Base-by-base conservation (phyloP, 352 stramenopile genomes). In the Globisporangium irregulare region DNA sequence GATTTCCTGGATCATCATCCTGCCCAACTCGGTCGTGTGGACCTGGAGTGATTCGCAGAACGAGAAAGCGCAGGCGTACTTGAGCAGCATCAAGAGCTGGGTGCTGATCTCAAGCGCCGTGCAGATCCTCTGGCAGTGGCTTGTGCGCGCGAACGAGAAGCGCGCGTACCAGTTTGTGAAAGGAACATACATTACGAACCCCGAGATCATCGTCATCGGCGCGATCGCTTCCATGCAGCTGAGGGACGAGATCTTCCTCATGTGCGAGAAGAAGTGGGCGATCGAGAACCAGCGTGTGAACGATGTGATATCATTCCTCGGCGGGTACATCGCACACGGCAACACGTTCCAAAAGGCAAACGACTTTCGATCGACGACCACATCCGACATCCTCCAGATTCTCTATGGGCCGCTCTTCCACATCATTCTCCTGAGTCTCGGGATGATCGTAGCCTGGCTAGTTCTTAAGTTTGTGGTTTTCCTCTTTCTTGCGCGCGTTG, bases 1-100 rank as follows among this genome's bases (percentile, higher is more conserved):
- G 38, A 58, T 90, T 24, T 87, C 78, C 36, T 90, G 82, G 82
- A 32, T 87, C 18, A 67, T 91, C 59, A 66, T 89, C n/a, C 62
- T 87, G 14, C 80, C 78, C 18, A 85, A 80, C 69, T 73, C 82
- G 41, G 70, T 81, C 50, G 75, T 86, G 36, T 87, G 77, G 67
- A 74, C 70, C 8, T 81, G 80, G 62, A 77, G 70, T 14, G 62
- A 66, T 41, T 84, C 74, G 1, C 15, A 34, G 2, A 61, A 61
- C 12, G 71, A 66, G 22, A 73, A 73, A 50, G 25, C 77, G 25
- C 79, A 91, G 56, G 77, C 76, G 3, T 74, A 79, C 8, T 43
- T 91, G 5, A 86, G 72, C 34, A 73, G 59, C 29, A 34, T 81
- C n/a, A 75, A 71, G 46, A 56, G 76, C 2, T 85, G 75, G 73